These are phyloP conservation scores for Pholiota molesta DNA, from an alignment of 768 basidiomycete genomes.

Conservation along the genomic window DNA sequence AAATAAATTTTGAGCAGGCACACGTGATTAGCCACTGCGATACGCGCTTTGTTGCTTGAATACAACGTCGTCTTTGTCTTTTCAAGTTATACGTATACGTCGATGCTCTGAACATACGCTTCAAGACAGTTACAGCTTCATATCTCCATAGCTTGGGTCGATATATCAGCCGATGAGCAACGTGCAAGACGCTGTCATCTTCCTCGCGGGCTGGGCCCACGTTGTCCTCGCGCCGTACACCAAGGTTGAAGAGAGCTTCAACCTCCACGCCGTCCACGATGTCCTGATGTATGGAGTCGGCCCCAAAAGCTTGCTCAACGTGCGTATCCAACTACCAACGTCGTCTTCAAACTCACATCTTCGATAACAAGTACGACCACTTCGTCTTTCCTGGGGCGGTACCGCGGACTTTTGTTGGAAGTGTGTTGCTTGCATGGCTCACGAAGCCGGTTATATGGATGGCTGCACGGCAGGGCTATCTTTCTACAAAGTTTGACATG, in stretches of 20 bases:
- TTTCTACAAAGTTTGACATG: slow-evolving; percentile 62
- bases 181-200: slow-evolving; percentile 52
- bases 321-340: slow-evolving; percentile 34
- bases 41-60: too few species aligned
- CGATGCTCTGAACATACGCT: too few species aligned
- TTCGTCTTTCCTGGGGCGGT: slow-evolving; percentile 86
- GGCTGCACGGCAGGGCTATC: slow-evolving; percentile 41
- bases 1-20: too few species aligned
- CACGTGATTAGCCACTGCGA: too few species aligned
- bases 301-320: slow-evolving; percentile 44
- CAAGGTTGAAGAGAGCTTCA: slow-evolving; percentile 98
- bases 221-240: slow-evolving; percentile 84
- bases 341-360: not conserved
- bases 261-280: slow-evolving; percentile 90
- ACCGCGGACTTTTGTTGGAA: slow-evolving; percentile 85
- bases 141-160: too few species aligned
- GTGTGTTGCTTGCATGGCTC: slow-evolving; percentile 65
- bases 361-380: slow-evolving; percentile 78
- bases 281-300: slow-evolving; percentile 74
- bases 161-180: slow-evolving; percentile 28
- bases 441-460: slow-evolving; percentile 51
- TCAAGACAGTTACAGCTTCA: too few species aligned
- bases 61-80: too few species aligned
- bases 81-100: too few species aligned
- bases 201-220: slow-evolving; percentile 60